Conservation (phyloP, 495 filamentous ascomycete genomes). For the Articulospora tetracladia region DNA sequence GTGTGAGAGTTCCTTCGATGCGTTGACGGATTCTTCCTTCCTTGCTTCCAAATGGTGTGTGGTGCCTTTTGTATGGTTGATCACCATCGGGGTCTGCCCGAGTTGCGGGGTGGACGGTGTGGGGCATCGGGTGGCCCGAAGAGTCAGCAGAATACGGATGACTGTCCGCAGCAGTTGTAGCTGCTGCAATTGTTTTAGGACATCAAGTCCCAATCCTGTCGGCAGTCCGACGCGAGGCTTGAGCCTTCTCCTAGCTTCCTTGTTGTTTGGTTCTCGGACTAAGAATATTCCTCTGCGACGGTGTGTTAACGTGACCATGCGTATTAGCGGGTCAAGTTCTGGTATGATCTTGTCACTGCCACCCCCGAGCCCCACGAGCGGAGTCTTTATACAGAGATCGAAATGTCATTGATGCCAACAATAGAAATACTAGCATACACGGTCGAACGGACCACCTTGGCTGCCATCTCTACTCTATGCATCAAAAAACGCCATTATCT, state of each 20-base stretch:
- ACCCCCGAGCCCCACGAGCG: neutral
- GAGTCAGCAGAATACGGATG: neutral
- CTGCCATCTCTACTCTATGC: conserved; percentile 26
- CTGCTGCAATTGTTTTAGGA: neutral
- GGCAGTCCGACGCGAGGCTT: too few relatives aligned
- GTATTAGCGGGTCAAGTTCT: neutral
- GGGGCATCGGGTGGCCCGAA: neutral
- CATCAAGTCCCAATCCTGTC: neutral
- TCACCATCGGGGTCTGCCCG: neutral
- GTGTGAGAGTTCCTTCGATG: neutral
- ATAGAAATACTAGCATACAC: conserved; percentile 29
- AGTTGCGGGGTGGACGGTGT: neutral
- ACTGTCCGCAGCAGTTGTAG: neutral
- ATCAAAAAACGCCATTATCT: conserved; percentile 23
- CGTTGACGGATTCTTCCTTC: too few relatives aligned
- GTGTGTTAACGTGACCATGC: too few relatives aligned
- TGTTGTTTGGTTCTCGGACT: too few relatives aligned
- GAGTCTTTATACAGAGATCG: neutral
- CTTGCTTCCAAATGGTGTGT: too few relatives aligned
- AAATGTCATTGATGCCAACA: conserved; percentile 20
- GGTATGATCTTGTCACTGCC: neutral
- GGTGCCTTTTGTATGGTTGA: too few relatives aligned
- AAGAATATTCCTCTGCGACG: too few relatives aligned
- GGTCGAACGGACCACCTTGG: conserved; percentile 14
- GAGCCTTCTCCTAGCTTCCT: too few relatives aligned